Percentiles rank a stretch among this genome's conserved stretches.
Evolutionary conservation across 2,329 filamentous ascomycete genomes (phyloP).

Genomic region (Nannizziopsis barbatae): DNA sequence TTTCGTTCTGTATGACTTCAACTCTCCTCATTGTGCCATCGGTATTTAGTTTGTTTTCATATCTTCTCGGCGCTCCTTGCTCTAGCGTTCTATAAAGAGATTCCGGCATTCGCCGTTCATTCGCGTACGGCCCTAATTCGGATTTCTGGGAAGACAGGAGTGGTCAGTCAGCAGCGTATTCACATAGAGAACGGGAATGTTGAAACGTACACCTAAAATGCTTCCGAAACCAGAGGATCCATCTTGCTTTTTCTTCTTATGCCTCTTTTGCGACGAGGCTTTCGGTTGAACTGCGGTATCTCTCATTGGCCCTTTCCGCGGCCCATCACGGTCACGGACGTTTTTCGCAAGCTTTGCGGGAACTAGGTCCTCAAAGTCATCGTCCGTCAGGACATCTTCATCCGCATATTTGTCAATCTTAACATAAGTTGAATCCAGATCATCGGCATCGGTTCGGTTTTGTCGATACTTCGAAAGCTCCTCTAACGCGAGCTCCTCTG

Average conservation of each 20-base stretch:
- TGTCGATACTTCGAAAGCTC: slow-evolving; percentile 18
- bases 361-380: slow-evolving; percentile 16
- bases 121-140: slow-evolving; percentile 60
- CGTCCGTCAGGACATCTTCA: background rate
- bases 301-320: slow-evolving; percentile 25
- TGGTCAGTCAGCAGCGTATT: background rate
- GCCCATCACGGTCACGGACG: slow-evolving; percentile 20
- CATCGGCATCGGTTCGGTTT: background rate
- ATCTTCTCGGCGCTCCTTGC: slow-evolving; percentile 45
- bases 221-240: background rate
- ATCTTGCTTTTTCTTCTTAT: slow-evolving; percentile 7
- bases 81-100: slow-evolving; percentile 55
- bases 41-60: slow-evolving; percentile 40
- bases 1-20: slow-evolving; percentile 39
- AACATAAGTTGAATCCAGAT: slow-evolving; percentile 9
- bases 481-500: slow-evolving; percentile 38
- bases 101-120: slow-evolving; percentile 63
- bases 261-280: slow-evolving; percentile 15
- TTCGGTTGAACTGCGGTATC: slow-evolving; percentile 22
- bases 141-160: slow-evolving; percentile 31
- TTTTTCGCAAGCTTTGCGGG: slow-evolving; percentile 17
- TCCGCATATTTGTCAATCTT: no score
- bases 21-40: slow-evolving; percentile 36
- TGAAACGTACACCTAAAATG: slow-evolving; percentile 2
- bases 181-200: background rate